Evolutionary conservation across 768 basidiomycete species (phyloP).

Genomic region (Tylopilus subfusipes): DNA sequence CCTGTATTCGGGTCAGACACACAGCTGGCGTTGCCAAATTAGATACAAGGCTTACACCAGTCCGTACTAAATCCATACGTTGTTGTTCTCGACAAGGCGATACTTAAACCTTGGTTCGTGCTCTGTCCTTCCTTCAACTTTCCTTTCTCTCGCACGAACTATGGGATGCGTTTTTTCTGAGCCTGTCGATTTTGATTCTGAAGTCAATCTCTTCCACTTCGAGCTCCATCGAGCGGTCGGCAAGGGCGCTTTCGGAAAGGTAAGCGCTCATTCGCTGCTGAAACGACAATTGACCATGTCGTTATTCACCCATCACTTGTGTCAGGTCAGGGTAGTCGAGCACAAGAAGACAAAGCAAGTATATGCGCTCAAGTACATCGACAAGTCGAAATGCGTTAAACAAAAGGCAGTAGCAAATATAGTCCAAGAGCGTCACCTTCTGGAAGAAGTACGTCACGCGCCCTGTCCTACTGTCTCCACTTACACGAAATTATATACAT

Average conservation of each 20-base stretch:
- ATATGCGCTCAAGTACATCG: slow-evolving; percentile 97
- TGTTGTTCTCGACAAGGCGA: slow-evolving; percentile 34
- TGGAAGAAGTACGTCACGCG: slow-evolving; percentile 74
- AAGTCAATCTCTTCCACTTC: slow-evolving; percentile 92
- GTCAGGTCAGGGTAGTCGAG: slow-evolving; percentile 92
- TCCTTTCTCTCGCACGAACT: slow-evolving; percentile 38
- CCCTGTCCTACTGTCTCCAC: slow-evolving; percentile 6
- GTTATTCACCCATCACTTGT: neutral
- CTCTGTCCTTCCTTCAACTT: slow-evolving; percentile 25
- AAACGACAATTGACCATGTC: slow-evolving; percentile 2
- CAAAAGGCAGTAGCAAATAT: slow-evolving; percentile 91
- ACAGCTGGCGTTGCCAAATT: slow-evolving; percentile 14
- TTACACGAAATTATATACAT: slow-evolving; percentile 10
- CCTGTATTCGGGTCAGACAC: neutral
- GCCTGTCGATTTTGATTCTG: slow-evolving; percentile 81
- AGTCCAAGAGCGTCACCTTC: slow-evolving; percentile 86
- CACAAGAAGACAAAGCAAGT: slow-evolving; percentile 91
- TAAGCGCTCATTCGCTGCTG: slow-evolving; percentile 29
- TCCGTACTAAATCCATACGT: slow-evolving; percentile 26
- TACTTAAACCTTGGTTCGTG: slow-evolving; percentile 24
- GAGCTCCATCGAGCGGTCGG: slow-evolving; percentile 94
- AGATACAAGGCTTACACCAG: slow-evolving; percentile 22
- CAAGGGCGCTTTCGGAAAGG: slow-evolving; percentile 98
- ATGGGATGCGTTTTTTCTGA: slow-evolving; percentile 65
- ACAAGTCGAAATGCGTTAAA: slow-evolving; percentile 87